Base-by-base conservation (phyloP, 768 basidiomycete genomes). In the Lactarius sanguifluus region DNA sequence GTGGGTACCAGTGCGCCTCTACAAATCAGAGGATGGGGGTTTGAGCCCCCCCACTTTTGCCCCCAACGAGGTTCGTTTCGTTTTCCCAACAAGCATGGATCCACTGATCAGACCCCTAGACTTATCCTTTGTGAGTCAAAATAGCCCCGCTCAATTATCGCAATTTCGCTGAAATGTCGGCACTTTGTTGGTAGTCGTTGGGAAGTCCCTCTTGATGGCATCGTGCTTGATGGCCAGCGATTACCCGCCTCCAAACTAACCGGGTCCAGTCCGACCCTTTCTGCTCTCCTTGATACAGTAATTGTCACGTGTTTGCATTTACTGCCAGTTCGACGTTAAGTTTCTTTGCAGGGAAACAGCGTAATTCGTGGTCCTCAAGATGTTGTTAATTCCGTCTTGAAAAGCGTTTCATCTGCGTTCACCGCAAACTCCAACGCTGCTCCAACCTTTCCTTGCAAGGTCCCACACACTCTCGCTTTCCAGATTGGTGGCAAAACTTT, bases 261-360 rank as follows among this genome's bases (percentile, higher is more conserved):
- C 80, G 0, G 73, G 72, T 6, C 84, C 86, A 67, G 73, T 78
- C 0, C 78, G 1, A 23, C 38, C 34, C 6, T 59, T 59, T 70
- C 69, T 3, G 89, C 86, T 1, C 78, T 92, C n/a, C 72, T 92
- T 32, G 91, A 92, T 71, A 91, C 91, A 0, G 90, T 90, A 59
- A 58, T 50, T 41, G 34, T 20, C 25, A 5, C 43, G 32, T 57
- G 28, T 10, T 18, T 34, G 10, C 12, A 15, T 38, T 23, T 20
- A 18, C 18, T 57, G 28, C 25, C 41, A 18, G 38, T 25, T 23
- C 20, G 47, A 62, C n/a, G 23, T 57, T 57, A 52, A 57, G n/a
- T 25, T 28, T 47, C 38, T 12, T 25, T 43, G 25, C 38, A 91
- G 89, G 91, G 91, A 0, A 91, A 87, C 77, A 91, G 89, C 10